Evolutionary conservation across 192 early-diverging fungal species (phyloP), one percentile per base, ranked within the genome.

Genomic region (Thamnidium elegans): DNA sequence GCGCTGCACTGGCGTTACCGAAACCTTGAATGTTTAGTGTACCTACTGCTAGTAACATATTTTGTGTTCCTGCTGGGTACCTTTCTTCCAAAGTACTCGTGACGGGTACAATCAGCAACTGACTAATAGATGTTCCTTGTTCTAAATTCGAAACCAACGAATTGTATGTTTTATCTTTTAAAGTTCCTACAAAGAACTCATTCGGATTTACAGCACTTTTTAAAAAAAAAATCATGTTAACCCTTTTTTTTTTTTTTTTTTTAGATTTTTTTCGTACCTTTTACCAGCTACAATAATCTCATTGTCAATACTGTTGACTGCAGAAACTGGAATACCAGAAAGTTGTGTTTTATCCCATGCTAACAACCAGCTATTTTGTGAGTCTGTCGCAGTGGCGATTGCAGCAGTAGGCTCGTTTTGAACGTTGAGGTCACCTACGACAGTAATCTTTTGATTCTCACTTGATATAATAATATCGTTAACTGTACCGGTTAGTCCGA

Each of bases 31-130:
- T 63, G 7, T 60, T 56, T 8, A 84, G 59, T 7, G 70, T 42
- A 11, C 82, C 82, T 34, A 70, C 70, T 5, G 80, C 70, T 30
- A 84, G 52, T 3, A 84, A 48, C 47, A 84, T 75, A n/a, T 36
- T 44, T 36, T 50, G 34, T 23, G 58, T 60, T 21, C 55, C 55
- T 13, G 55, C 26, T 13, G 66, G 66, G 30, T 67, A 67, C 0
- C 66, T 43, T n/a, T 42, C 7, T 32, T 67, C 55, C 51, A 26
- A 20, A 7, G 46, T 17, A 13, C 46, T 5, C 1, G 46, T 34
- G 20, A 60, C 61, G 4, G 70, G 58, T 9, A 66, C 70, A 60
- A 62, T 54, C 3, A 61, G n/a, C 0, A 71, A n/a, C 6, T 71
- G 70, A 1, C 21, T 39, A 13, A 68, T 54, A 36, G 43, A 15